Conservation (phyloP, 2,329 filamentous ascomycete species). For the Tolypocladium cylindrosporum region DNA sequence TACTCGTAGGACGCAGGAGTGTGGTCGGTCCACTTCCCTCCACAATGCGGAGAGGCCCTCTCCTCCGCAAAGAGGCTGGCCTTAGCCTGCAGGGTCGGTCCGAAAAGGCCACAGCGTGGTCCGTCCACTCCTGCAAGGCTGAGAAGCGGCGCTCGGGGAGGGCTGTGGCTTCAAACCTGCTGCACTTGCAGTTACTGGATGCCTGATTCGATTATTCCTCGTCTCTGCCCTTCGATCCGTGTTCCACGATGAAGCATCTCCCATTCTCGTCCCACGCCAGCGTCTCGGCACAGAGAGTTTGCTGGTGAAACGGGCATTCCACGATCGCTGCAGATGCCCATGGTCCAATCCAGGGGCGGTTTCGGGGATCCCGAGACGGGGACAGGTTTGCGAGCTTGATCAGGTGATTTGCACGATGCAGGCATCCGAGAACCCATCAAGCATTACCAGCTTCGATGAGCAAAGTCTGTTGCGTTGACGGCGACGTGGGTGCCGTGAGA, state of each 20-base stretch:
- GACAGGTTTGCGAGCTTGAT: background rate
- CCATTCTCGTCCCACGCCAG: background rate
- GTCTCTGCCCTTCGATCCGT: background rate
- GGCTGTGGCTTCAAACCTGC: no score
- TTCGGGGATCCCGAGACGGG: background rate
- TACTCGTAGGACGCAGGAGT: background rate
- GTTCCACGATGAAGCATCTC: background rate
- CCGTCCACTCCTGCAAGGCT: constrained; percentile 3
- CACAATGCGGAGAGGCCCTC: background rate
- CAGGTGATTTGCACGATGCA: background rate
- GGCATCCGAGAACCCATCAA: no score
- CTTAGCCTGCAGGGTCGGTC: constrained; percentile 2
- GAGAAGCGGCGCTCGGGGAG: background rate
- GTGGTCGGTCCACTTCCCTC: background rate
- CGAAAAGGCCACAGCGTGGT: constrained; percentile 1
- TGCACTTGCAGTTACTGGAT: background rate
- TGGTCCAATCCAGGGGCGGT: background rate
- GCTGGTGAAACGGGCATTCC: background rate
- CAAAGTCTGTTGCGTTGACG: no score
- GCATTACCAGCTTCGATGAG: background rate
- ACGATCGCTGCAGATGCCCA: background rate
- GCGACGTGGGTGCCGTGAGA: no score
- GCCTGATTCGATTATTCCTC: background rate
- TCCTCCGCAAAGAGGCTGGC: constrained; percentile 1
- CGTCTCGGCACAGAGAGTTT: background rate